Evolutionary conservation across 495 filamentous ascomycete genomes (phyloP).

Genomic region (Aspergillus campestris): DNA sequence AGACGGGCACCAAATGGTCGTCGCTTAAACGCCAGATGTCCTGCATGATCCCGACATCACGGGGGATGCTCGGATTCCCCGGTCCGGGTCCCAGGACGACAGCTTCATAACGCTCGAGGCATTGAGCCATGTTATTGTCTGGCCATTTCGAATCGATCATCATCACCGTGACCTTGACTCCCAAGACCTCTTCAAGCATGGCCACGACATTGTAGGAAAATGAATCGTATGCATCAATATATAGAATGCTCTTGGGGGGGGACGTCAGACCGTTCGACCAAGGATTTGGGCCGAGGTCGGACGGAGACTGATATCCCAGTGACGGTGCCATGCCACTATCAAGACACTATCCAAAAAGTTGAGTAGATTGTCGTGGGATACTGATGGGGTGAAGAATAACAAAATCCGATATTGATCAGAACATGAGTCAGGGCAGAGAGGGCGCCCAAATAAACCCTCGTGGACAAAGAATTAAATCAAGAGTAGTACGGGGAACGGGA

Average conservation of each 20-base stretch:
- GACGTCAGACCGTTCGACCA: neutral
- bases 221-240: conserved; percentile 91
- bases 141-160: conserved; percentile 56
- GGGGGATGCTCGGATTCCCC: conserved; percentile 48
- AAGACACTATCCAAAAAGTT: neutral
- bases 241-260: conserved; percentile 52
- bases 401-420: conserved; percentile 13
- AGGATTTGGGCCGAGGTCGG: conserved; percentile 1
- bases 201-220: conserved; percentile 90
- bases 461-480: too few relatives aligned
- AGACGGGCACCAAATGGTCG: conserved; percentile 55
- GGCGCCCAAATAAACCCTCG: too few relatives aligned
- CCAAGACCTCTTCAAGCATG: conserved; percentile 57
- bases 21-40: conserved; percentile 62
- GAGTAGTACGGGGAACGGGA: too few relatives aligned
- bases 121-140: conserved; percentile 32
- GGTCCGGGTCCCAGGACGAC: conserved; percentile 77
- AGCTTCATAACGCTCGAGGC: conserved; percentile 58
- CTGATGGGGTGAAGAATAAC: conserved; percentile 10
- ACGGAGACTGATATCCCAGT: conserved; percentile 22
- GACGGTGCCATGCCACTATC: conserved; percentile 25
- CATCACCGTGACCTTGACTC: conserved; percentile 59
- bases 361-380: neutral
- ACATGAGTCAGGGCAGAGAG: neutral
- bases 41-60: conserved; percentile 73